These are phyloP conservation scores for Vaccinium myrtillus DNA, from an alignment of 148 eudicot genomes.

Conservation along the genomic window DNA sequence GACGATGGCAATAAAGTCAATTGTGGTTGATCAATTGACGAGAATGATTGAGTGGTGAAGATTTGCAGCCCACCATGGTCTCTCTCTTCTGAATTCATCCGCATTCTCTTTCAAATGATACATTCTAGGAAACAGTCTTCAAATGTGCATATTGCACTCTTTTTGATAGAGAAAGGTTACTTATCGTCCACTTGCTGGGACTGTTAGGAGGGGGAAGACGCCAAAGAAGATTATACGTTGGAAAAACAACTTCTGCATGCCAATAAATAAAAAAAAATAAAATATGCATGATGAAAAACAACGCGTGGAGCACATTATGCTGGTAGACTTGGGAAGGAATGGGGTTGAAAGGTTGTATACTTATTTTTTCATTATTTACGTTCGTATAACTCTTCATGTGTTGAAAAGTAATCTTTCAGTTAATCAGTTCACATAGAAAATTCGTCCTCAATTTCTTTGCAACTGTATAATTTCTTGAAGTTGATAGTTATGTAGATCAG, in stretches of 20 bases:
- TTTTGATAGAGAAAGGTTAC: conserved; percentile 66
- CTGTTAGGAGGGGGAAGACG: conserved; percentile 94
- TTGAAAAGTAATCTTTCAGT: background rate
- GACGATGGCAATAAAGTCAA: too few species aligned
- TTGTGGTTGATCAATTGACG: too few species aligned
- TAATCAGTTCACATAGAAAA: background rate
- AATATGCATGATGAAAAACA: conserved; percentile 67
- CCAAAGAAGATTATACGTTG: conserved; percentile 78
- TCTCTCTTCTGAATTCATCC: too few species aligned
- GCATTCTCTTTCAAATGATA: too few species aligned
- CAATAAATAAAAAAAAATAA: too few species aligned
- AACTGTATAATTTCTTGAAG: background rate
- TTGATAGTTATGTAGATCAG: background rate
- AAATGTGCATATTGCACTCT: background rate
- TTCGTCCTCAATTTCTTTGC: background rate
- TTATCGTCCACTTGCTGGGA: conserved; percentile 95
- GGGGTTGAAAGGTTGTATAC: conserved; percentile 81
- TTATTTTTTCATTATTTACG: background rate
- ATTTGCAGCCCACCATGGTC: too few species aligned
- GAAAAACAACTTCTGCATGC: conserved; percentile 68
- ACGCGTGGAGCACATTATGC: conserved; percentile 96
- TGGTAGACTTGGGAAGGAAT: conserved; percentile 98
- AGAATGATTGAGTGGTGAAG: too few species aligned
- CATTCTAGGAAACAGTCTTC: conserved; percentile 33
- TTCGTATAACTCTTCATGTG: background rate